Percentiles rank a stretch among this genome's conserved stretches.
These are phyloP conservation scores for Bipolaris cookei DNA, from an alignment of 2,329 filamentous ascomycete genomes.

Conservation along the genomic window DNA sequence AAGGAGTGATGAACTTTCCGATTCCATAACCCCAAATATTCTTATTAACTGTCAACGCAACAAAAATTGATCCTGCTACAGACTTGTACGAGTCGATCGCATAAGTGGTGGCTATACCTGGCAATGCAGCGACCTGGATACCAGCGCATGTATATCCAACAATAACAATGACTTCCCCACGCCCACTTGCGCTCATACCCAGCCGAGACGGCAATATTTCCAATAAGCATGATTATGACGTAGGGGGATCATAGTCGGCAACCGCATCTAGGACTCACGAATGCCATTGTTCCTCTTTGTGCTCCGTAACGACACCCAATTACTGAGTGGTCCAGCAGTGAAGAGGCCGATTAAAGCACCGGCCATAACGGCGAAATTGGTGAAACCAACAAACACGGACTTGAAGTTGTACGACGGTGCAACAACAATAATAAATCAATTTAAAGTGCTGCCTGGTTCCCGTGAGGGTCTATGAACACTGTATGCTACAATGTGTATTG, in stretches of 20 bases:
- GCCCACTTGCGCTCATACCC: slow-evolving; percentile 62
- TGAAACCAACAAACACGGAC: slow-evolving; percentile 59
- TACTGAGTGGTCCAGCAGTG: slow-evolving; percentile 62
- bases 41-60: slow-evolving; percentile 68
- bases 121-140: slow-evolving; percentile 66
- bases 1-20: slow-evolving; percentile 61
- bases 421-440: no score
- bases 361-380: slow-evolving; percentile 63
- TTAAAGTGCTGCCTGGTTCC: no score
- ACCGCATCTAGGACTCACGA: slow-evolving; percentile 64
- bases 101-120: slow-evolving; percentile 65
- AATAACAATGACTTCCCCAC: slow-evolving; percentile 63
- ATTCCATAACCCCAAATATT: slow-evolving; percentile 69
- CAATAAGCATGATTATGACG: slow-evolving; percentile 62
- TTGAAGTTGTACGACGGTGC: slow-evolving; percentile 63
- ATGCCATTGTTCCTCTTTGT: slow-evolving; percentile 62
- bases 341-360: slow-evolving; percentile 62
- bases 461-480: no score
- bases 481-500: no score
- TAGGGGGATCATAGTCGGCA: slow-evolving; percentile 65
- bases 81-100: slow-evolving; percentile 70
- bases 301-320: slow-evolving; percentile 63
- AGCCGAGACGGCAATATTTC: slow-evolving; percentile 62
- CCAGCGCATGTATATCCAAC: slow-evolving; percentile 64
- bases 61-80: slow-evolving; percentile 65